Evolutionary conservation across 139 green algal genomes (phyloP).

Genomic region (Picochlorum costavermella): DNA sequence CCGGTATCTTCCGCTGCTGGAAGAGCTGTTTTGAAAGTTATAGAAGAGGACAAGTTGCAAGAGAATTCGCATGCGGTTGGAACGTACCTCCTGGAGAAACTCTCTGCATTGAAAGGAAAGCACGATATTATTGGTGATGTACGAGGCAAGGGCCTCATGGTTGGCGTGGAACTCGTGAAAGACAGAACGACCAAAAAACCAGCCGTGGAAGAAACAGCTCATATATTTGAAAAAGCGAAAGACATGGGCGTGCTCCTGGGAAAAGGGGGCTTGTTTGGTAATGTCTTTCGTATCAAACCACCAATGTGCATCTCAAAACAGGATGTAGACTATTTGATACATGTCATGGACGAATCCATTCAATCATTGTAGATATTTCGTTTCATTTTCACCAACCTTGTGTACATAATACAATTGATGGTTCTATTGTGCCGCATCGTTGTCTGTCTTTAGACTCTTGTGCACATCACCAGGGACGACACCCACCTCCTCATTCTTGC

Average conservation of each 20-base stretch:
- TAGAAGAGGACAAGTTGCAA: conserved; percentile 69
- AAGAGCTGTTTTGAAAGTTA: conserved; percentile 50
- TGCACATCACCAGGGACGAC: conserved; percentile 14
- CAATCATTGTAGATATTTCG: conserved; percentile 34
- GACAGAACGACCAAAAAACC: conserved; percentile 83
- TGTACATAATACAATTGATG: neutral
- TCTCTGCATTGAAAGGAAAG: conserved; percentile 51
- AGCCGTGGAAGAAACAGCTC: conserved; percentile 59
- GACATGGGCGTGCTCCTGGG: conserved; percentile 89
- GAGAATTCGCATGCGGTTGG: conserved; percentile 59
- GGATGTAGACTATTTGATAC: conserved; percentile 83
- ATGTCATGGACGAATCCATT: conserved; percentile 67
- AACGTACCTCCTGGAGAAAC: conserved; percentile 41
- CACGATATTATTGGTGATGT: conserved; percentile 91
- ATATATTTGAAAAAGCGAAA: conserved; percentile 86
- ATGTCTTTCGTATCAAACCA: conserved; percentile 97
- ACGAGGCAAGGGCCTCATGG: conserved; percentile 85
- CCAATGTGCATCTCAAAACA: conserved; percentile 88
- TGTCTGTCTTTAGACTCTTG: neutral
- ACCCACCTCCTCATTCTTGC: conserved; percentile 17
- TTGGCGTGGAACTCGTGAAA: conserved; percentile 92
- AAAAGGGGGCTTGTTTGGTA: conserved; percentile 88
- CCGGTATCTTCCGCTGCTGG: conserved; percentile 83
- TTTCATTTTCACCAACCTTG: neutral
- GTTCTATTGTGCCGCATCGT: neutral